These are phyloP conservation scores for Ophioceras dolichostomum DNA, from an alignment of 2,329 filamentous ascomycete genomes.

Conservation along the genomic window DNA sequence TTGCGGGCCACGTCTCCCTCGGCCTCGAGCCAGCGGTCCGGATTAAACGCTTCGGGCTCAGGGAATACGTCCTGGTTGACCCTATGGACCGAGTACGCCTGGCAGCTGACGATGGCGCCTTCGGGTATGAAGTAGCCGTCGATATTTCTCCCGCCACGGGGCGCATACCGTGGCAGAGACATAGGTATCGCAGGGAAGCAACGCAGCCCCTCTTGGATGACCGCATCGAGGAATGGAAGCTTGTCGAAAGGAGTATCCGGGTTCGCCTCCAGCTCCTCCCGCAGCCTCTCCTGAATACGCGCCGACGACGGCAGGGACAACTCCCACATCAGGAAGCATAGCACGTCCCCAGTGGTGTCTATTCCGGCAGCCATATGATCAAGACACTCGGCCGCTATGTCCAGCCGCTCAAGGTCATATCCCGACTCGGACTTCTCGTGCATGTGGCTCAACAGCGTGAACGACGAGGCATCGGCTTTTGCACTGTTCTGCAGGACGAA, in stretches of 20 bases:
- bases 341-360: conserved; percentile 56
- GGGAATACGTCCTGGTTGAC: conserved; percentile 58
- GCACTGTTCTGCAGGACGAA: conserved; percentile 42
- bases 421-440: conserved; percentile 26
- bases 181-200: conserved; percentile 55
- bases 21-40: conserved; percentile 70
- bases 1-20: conserved; percentile 62
- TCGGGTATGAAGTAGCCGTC: conserved; percentile 41
- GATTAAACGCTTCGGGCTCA: conserved; percentile 64
- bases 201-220: conserved; percentile 49
- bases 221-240: conserved; percentile 48
- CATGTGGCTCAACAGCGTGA: conserved; percentile 48
- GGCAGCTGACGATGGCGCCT: conserved; percentile 44
- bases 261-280: conserved; percentile 35
- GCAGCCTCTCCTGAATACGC: conserved; percentile 36
- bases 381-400: conserved; percentile 55
- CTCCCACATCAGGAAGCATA: conserved; percentile 62
- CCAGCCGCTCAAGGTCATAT: conserved; percentile 32
- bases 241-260: conserved; percentile 27
- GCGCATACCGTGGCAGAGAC: conserved; percentile 51
- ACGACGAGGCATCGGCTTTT: conserved; percentile 31
- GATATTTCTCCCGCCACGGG: conserved; percentile 38
- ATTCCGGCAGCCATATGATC: conserved; percentile 64
- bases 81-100: conserved; percentile 48
- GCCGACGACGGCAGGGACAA: conserved; percentile 47